Base-by-base conservation (phyloP, 2,329 filamentous ascomycete genomes). In the Pyricularia pennisetigena region DNA sequence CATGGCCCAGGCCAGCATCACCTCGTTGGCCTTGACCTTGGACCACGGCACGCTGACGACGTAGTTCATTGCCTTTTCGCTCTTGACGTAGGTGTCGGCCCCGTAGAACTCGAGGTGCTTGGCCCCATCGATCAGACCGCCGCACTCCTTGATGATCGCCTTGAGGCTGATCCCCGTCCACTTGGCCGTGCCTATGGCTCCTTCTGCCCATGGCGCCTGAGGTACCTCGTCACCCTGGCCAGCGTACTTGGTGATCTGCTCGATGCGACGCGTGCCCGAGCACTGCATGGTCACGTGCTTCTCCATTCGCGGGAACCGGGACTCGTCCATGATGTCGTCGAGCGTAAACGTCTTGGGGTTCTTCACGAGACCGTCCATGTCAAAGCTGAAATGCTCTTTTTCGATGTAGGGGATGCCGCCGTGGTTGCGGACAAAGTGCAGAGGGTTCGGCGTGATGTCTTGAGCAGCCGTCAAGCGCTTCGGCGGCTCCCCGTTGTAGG, bases 41-140 rank as follows among this genome's bases (percentile, higher is more conserved):
- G 83, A 82, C 79, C 83, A 88, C 0, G 90, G 89, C 0, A 91
- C 86, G 16, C 82, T 86, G 65, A 91, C 87, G 24, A 85, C 80
- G 72, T 91, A 92, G 75, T 92, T 92, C 78, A 85, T 85, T 0
- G 84, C 81, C 63, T 89, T 78, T 20, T 83, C 82, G 66, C 87
- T 85, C 75, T 92, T 92, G 80, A 92, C 89, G 73, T 92, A 92
- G 0, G 88, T 90, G 69, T 92, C 90, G 0, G 87, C 88, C 0
- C 90, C 90, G 69, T 86, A 87, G 65, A 92, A 83, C 71, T 92
- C 89, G 14, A 92, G 75, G 70, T 92, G 88, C 69, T 86, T 84
- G 0, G 81, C 87, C 1, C 80, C 78, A 12, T 79, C 78, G 23
- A 70, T 71, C 1, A 90, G 76, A 0, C 89, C 89, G 2, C 89